phyloP scores from a whole-genome alignment of 2,329 filamentous ascomycete species.

The Magnaporthiopsis incrustans region DNA sequence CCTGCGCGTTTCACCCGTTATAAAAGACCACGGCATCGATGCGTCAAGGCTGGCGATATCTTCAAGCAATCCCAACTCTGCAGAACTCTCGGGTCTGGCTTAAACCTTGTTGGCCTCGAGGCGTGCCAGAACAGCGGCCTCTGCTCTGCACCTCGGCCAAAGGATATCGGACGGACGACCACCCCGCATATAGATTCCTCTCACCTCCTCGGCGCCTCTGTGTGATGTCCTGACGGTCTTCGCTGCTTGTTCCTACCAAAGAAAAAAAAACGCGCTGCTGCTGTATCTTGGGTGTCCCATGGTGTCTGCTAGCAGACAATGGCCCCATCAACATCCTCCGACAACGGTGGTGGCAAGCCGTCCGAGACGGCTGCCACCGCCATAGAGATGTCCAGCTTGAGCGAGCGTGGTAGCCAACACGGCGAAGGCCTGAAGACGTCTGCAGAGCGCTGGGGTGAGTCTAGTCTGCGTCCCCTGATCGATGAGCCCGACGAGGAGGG shows the following conservation, averaged over 20 bases:
- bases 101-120: not conserved
- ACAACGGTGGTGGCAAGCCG: conserved; percentile 21
- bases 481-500: conserved; percentile 24
- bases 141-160: not conserved
- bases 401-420: conserved; percentile 18
- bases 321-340: conserved; percentile 7
- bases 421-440: conserved; percentile 18
- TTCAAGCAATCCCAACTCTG: not conserved
- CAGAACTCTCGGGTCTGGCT: not conserved
- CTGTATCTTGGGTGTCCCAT: conserved; percentile 2
- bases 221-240: not conserved
- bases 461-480: conserved; percentile 11
- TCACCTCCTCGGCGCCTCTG: not conserved
- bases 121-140: not conserved
- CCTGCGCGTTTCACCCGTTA: not conserved
- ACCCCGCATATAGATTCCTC: conserved; percentile 7
- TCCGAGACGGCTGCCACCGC: conserved; percentile 22
- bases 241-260: not conserved
- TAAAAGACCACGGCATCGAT: not conserved
- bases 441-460: conserved; percentile 29
- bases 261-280: not conserved
- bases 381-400: conserved; percentile 13
- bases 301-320: conserved; percentile 3
- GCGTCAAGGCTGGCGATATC: not conserved
- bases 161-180: not conserved